A percentile compares a stretch with the other conserved stretches of the same genome.
Conservation (phyloP, 306 rosid genomes). For the Trifolium pratense region DNA sequence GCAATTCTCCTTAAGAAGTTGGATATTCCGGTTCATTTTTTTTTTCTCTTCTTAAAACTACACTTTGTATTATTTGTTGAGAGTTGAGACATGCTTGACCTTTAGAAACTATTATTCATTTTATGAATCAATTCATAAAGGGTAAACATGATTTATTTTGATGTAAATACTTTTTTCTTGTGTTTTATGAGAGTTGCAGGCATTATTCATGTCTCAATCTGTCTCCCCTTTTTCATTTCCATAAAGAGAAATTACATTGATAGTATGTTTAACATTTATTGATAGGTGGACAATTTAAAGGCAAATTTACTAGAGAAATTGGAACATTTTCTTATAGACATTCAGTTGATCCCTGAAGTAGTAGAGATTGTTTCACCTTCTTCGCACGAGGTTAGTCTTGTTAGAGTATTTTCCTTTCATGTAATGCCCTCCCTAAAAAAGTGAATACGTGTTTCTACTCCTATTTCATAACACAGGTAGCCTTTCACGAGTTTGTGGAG, state of each 20-base stretch:
- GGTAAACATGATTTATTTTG: no score
- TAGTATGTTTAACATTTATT: neutral
- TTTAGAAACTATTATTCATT: no score
- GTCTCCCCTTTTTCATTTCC: neutral
- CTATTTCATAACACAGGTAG: conserved; percentile 51
- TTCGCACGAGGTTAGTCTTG: conserved; percentile 62
- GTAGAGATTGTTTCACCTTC: conserved; percentile 52
- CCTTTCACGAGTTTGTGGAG: conserved; percentile 75
- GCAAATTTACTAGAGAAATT: conserved; percentile 76
- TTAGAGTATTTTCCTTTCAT: conserved; percentile 22
- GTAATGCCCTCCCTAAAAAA: neutral
- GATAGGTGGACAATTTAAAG: conserved; percentile 66
- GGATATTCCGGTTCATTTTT: conserved; percentile 68
- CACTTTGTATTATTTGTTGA: conserved; percentile 18
- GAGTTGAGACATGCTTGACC: neutral
- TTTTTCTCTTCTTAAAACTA: neutral
- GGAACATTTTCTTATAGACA: conserved; percentile 65
- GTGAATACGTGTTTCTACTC: neutral
- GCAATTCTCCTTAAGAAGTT: conserved; percentile 85
- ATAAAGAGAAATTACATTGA: neutral
- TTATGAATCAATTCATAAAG: no score
- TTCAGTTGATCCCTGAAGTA: conserved; percentile 65
- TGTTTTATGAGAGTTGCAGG: conserved; percentile 5
- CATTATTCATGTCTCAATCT: neutral
- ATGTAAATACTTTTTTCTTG: no score